Base-by-base conservation (phyloP, 1,284 basidiomycete genomes). In the Pseudozyma tsukubaensis region DNA sequence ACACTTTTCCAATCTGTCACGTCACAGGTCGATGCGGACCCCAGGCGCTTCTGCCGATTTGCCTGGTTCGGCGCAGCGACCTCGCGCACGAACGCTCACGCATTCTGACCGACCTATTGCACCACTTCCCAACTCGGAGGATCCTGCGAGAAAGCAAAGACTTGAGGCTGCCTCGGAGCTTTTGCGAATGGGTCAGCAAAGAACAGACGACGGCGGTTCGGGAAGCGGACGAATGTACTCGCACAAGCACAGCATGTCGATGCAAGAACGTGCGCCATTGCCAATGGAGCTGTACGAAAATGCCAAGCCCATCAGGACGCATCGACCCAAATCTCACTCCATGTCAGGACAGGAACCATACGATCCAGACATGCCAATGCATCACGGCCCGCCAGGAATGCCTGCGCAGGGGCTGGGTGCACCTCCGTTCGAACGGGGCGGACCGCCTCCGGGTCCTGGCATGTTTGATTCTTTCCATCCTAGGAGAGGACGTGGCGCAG, bases 71-170 rank as follows among this genome's bases (percentile, higher is more conserved):
- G 48, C 58, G 13, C 37, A 32, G 39, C 55, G 76, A 45, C 76
- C 73, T 32, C 67, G 76, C 13, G 76, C 76, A n/a, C 56, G 72
- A 14, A 78, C 76, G 0, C 32, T 78, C 56, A 75, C 76, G 4
- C 62, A 70, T 34, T 50, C 60, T 4, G 76, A 76, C 29, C 68
- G 76, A 34, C 73, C 68, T 4, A 78, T 78, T 40, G 76, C 76
- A 16, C 73, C 76, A 1, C 44, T 78, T 40, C 73, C 76, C 13
- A 70, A 70, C n/a, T 61, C 60, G 37, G 67, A 71, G 13, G 72
- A 75, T 48, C 67, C 67, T 4, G 59, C 64, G 18, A 59, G 68
- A 16, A 66, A 54, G 56, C 72, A 75, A 40, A 48, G 63, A 39
- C 54, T 71, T 16, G 72, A 75, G 32, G 72, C 65, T 47, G 69